A percentile compares a stretch with the other conserved stretches of the same genome.
Conservation (phyloP, 768 basidiomycete genomes). For the Hortiboletus flavorubellus region DNA sequence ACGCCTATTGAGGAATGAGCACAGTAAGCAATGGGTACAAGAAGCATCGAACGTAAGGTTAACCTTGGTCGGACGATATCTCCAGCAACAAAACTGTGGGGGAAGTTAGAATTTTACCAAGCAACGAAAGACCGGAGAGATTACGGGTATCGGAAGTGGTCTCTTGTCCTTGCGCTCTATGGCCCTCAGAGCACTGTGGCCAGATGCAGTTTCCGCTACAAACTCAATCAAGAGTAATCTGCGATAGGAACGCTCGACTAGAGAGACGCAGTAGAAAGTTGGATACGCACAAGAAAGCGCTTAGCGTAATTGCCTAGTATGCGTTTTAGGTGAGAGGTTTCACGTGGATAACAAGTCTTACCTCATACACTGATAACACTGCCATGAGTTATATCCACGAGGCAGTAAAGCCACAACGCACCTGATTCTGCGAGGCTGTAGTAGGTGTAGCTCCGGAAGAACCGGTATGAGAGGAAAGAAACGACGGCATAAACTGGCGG, state of each 20-base stretch:
- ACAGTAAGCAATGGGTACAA: conserved; percentile 2
- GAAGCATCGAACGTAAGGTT: neutral
- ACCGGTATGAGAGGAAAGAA: conserved; percentile 85
- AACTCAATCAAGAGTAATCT: conserved; percentile 82
- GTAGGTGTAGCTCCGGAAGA: conserved; percentile 73
- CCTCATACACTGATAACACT: conserved; percentile 59
- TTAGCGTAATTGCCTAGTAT: conserved; percentile 69
- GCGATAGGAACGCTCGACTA: neutral
- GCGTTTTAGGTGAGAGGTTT: conserved; percentile 16
- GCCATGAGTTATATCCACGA: conserved; percentile 25
- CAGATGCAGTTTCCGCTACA: conserved; percentile 67
- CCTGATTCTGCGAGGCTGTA: conserved; percentile 51
- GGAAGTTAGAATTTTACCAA: neutral
- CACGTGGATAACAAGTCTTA: conserved; percentile 26
- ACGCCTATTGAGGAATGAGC: conserved; percentile 43
- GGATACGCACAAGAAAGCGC: conserved; percentile 74
- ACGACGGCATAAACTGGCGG: conserved; percentile 78
- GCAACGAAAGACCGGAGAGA: conserved; percentile 20
- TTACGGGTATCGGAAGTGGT: conserved; percentile 63
- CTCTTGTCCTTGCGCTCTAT: conserved; percentile 78
- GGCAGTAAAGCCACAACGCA: conserved; percentile 26
- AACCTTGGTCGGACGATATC: conserved; percentile 80
- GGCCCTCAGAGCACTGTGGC: conserved; percentile 60
- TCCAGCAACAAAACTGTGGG: conserved; percentile 72
- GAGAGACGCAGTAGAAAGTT: neutral